Percentiles rank a stretch among this genome's conserved stretches.
These are phyloP conservation scores for Solanum chmielewskii DNA, from an alignment of 257 asterid genomes.

Conservation along the genomic window DNA sequence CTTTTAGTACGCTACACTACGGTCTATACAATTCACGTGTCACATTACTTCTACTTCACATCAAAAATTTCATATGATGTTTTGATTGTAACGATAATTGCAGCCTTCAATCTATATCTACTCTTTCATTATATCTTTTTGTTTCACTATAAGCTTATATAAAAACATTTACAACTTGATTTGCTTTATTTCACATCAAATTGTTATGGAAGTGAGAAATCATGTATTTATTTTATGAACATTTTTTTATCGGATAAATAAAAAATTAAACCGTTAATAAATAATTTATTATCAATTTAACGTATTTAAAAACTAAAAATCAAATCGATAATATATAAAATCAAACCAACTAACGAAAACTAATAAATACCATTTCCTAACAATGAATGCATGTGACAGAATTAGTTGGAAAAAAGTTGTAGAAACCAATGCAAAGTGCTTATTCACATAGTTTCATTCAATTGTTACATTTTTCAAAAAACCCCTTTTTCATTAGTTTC, in stretches of 20 bases:
- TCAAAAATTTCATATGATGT: too few relatives aligned
- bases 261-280: accelerated
- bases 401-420: not conserved
- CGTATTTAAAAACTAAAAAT: accelerated
- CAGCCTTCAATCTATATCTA: not conserved
- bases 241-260: too few relatives aligned
- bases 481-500: not conserved
- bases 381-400: not conserved
- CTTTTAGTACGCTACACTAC: not conserved
- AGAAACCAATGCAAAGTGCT: not conserved
- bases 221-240: too few relatives aligned
- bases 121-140: too few relatives aligned
- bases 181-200: not conserved
- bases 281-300: too few relatives aligned
- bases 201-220: not conserved
- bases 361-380: not conserved
- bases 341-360: too few relatives aligned
- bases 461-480: not conserved
- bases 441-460: not conserved
- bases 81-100: not conserved
- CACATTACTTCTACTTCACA: not conserved
- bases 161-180: too few relatives aligned
- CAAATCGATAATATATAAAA: accelerated
- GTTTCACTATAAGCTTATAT: not conserved
- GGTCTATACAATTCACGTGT: not conserved